Conservation (phyloP, 2,329 filamentous ascomycete genomes). For the Cordyceps militaris region DNA sequence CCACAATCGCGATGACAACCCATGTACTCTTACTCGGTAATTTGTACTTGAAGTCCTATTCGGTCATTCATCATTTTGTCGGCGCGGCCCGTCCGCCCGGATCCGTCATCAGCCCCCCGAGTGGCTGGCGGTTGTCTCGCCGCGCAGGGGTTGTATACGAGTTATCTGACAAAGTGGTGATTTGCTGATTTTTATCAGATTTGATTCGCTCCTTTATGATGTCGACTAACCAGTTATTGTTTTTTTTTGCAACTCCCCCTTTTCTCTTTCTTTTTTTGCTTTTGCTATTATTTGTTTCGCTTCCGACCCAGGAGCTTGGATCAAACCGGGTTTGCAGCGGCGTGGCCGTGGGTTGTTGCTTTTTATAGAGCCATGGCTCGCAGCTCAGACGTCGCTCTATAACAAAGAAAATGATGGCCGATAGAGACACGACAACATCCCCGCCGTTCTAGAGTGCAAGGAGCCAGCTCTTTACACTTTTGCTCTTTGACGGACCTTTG, state of each 20-base stretch:
- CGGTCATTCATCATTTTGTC: not conserved
- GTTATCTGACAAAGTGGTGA: not conserved
- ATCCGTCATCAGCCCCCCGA: too few species aligned
- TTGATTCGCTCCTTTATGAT: not conserved
- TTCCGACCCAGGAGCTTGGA: constrained; percentile 3
- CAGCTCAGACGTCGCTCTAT: not conserved
- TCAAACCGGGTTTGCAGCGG: constrained; percentile 2
- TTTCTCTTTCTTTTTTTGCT: not conserved
- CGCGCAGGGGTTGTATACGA: too few species aligned
- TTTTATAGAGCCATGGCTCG: not conserved
- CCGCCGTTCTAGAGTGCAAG: too few species aligned
- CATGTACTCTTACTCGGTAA: not conserved
- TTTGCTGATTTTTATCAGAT: not conserved
- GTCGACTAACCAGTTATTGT: not conserved
- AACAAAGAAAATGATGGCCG: not conserved
- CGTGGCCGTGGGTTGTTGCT: not conserved
- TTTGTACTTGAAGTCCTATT: too few species aligned
- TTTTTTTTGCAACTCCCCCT: not conserved
- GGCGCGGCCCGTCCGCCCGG: constrained; percentile 1
- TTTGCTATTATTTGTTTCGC: constrained; percentile 3
- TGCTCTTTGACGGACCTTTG: too few species aligned
- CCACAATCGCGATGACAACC: too few species aligned
- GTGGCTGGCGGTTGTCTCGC: too few species aligned
- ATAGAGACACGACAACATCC: too few species aligned
- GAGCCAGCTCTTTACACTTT: too few species aligned